Conservation (phyloP, 768 basidiomycete species). For the Trametes cingulata region DNA sequence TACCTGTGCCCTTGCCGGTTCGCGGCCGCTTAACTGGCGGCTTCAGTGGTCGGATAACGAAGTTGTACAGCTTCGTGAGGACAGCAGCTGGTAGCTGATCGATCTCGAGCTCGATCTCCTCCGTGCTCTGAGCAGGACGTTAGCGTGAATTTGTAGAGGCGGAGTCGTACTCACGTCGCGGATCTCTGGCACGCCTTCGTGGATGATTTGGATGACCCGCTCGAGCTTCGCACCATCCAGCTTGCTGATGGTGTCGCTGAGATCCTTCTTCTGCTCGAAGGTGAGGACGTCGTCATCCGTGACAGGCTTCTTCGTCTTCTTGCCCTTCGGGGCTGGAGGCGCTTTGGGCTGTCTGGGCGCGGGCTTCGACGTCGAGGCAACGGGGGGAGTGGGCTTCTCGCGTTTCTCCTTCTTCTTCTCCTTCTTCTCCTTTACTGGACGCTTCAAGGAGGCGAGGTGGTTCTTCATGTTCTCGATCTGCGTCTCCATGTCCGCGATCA, state of each 20-base stretch:
- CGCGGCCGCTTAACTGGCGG: slow-evolving; percentile 63
- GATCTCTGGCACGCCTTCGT: slow-evolving; percentile 91
- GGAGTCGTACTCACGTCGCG: slow-evolving; percentile 68
- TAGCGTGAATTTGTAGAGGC: neutral
- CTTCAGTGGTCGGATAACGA: slow-evolving; percentile 80
- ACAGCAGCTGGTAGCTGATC: slow-evolving; percentile 85
- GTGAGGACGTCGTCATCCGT: slow-evolving; percentile 83
- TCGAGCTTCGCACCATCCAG: slow-evolving; percentile 84
- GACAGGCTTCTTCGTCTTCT: slow-evolving; percentile 60
- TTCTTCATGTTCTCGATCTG: slow-evolving; percentile 79
- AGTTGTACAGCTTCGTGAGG: slow-evolving; percentile 92
- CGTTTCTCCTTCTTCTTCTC: slow-evolving; percentile 71
- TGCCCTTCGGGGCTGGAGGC: slow-evolving; percentile 52
- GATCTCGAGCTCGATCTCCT: slow-evolving; percentile 99
- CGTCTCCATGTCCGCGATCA: slow-evolving; percentile 75
- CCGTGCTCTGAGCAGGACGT: slow-evolving; percentile 65
- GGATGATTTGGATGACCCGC: slow-evolving; percentile 92
- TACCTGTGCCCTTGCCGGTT: slow-evolving; percentile 78
- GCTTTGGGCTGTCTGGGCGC: slow-evolving; percentile 43
- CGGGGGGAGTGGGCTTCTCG: slow-evolving; percentile 39
- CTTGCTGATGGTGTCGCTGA: slow-evolving; percentile 90
- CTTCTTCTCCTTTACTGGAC: slow-evolving; percentile 51
- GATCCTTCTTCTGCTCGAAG: slow-evolving; percentile 97
- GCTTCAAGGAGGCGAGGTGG: slow-evolving; percentile 65
- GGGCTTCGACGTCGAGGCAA: slow-evolving; percentile 67